These are phyloP conservation scores for Pleurotus citrinopileatus DNA, from an alignment of 768 basidiomycete species.

Conservation along the genomic window DNA sequence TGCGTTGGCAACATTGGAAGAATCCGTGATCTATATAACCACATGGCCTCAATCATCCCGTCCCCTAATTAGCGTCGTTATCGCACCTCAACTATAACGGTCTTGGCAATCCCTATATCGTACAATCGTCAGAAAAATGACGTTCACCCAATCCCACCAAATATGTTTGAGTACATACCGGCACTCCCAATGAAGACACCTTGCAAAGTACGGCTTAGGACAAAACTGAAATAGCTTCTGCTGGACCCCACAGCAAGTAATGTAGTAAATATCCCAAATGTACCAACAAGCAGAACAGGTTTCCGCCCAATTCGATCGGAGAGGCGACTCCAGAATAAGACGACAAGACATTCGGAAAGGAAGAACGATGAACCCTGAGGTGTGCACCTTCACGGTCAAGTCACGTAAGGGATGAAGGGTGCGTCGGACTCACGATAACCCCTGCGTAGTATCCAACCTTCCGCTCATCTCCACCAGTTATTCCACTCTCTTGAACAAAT, in stretches of 20 bases:
- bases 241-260: slow-evolving; percentile 42
- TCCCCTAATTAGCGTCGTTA: not conserved
- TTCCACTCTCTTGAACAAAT: slow-evolving; percentile 57
- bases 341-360: slow-evolving; percentile 37
- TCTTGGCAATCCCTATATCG: slow-evolving; percentile 22
- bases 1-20: slow-evolving; percentile 23
- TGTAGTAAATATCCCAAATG: slow-evolving; percentile 35
- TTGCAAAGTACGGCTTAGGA: slow-evolving; percentile 22
- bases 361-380: slow-evolving; percentile 43
- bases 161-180: slow-evolving; percentile 11
- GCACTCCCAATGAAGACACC: slow-evolving; percentile 31
- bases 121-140: not conserved
- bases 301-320: slow-evolving; percentile 43
- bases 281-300: slow-evolving; percentile 42
- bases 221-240: slow-evolving; percentile 31
- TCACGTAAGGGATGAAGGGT: too few relatives aligned
- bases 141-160: not conserved
- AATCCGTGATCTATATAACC: slow-evolving; percentile 22
- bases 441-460: slow-evolving; percentile 78
- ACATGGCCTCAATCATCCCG: not conserved
- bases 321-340: slow-evolving; percentile 42
- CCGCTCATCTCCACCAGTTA: slow-evolving; percentile 68
- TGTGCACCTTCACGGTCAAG: not conserved
- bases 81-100: slow-evolving; percentile 28
- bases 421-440: slow-evolving; percentile 59